Base-by-base conservation (phyloP, 768 basidiomycete genomes). In the Leccinum imitatum region DNA sequence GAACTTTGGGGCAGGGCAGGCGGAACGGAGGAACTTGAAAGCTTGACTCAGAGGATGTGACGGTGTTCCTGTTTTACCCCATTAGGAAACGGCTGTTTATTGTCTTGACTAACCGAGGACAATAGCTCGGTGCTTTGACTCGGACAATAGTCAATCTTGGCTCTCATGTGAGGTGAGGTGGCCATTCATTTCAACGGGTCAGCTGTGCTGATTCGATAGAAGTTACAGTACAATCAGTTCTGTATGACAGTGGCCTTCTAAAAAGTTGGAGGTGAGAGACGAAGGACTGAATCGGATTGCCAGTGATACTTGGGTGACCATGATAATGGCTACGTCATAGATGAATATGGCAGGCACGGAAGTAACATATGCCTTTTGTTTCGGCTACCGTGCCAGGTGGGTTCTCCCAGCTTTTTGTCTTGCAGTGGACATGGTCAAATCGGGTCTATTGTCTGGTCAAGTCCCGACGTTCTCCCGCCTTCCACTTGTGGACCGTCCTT, bases 401-500 rank as follows among this genome's bases (percentile, higher is more conserved):
- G 57, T 64, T 69, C 65, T 67, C 68, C 52, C 72, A 62, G 67
- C 68, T 59, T 75, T 73, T 73, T 74, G 74, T 77, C 68, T 70
- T 62, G 68, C 63, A 63, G 62, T 50, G 31, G 51, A 62, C 59
- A 44, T 51, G 54, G 23, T 73, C 73, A 62, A 64, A 73, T 73
- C 46, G 46, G 75, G 63, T 63, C 41, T 81, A 82, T 84, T 84
- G 82, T 83, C 76, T 79, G 23, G 62, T 59, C 78, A 47, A 74
- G 77, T 76, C 76, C 76, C 65, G 73, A 69, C 69, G 59, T 50
- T 37, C 61, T 56, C 60, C 56, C 56, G 64, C 51, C 25, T 61
- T 54, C 55, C 54, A 51, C 58, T 31, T 47, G 52, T 64, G 59
- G 46, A 52, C 25, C 39, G 25, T 54, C 52, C 60, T 70, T 57